These are phyloP conservation scores for Aspergillus unguis DNA, from an alignment of 2,329 filamentous ascomycete species.

Conservation along the genomic window DNA sequence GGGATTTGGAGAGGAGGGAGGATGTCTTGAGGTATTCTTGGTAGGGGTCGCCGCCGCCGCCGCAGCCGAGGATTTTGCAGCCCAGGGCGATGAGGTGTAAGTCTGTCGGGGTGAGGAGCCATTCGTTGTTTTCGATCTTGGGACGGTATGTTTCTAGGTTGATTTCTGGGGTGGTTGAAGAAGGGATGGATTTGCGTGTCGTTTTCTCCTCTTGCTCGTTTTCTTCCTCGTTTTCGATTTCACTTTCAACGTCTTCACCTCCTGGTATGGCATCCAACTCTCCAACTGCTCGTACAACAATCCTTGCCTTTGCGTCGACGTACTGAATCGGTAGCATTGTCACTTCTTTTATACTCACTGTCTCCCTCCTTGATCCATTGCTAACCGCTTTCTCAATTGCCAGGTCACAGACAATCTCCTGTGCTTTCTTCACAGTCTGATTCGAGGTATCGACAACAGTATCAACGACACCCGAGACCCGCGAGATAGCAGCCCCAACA, in stretches of 20 bases:
- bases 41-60: constrained; percentile 34
- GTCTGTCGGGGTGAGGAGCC: constrained; percentile 38
- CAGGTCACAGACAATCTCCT: background rate
- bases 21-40: constrained; percentile 10
- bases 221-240: constrained; percentile 22
- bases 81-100: constrained; percentile 39
- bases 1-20: background rate
- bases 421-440: constrained; percentile 20
- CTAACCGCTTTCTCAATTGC: constrained; percentile 3
- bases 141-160: constrained; percentile 21
- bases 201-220: background rate
- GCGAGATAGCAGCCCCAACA: constrained; percentile 59
- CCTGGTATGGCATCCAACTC: constrained; percentile 18
- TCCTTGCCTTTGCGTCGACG: constrained; percentile 29
- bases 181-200: no score
- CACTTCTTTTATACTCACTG: constrained; percentile 38
- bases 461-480: constrained; percentile 48
- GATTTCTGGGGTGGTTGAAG: constrained; percentile 11
- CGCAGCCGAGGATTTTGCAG: constrained; percentile 38
- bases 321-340: constrained; percentile 38
- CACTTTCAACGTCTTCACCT: background rate
- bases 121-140: constrained; percentile 26
- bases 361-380: constrained; percentile 14
- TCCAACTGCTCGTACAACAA: constrained; percentile 31
- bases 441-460: constrained; percentile 8